A percentile compares a stretch with the other conserved stretches of the same genome.
Evolutionary conservation across 2,329 filamentous ascomycete species (phyloP).

Genomic region (Xylaria sp.): DNA sequence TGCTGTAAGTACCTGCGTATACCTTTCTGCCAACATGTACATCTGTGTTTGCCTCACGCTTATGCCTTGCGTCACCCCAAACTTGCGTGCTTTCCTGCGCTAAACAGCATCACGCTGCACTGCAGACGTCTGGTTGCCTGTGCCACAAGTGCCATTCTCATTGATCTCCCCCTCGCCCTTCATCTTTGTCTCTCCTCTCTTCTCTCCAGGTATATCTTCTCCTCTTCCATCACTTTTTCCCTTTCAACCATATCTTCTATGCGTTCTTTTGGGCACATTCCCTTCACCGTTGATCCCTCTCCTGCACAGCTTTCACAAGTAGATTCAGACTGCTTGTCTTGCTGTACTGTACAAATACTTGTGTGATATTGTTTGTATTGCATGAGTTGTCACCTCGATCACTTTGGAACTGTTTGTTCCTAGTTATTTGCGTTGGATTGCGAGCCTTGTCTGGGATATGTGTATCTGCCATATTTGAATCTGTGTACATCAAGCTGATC

Average conservation of each 20-base stretch:
- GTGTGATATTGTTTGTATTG: neutral
- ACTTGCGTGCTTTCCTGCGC: neutral
- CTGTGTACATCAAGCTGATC: neutral
- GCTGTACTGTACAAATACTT: neutral
- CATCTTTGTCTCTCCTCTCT: neutral
- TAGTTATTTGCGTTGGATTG: neutral
- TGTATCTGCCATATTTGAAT: neutral
- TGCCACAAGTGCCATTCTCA: neutral
- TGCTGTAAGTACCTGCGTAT: slow-evolving; percentile 6
- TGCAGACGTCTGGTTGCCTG: neutral
- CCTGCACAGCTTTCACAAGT: neutral
- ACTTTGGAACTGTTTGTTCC: neutral
- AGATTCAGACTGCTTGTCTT: neutral
- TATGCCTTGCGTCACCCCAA: neutral
- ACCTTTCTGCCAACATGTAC: neutral
- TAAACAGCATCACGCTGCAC: neutral
- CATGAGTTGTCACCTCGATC: neutral
- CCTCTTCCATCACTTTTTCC: neutral
- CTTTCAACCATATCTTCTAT: neutral
- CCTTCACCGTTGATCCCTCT: neutral
- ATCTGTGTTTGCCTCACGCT: slow-evolving; percentile 1
- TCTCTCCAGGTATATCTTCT: neutral
- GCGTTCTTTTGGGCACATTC: neutral
- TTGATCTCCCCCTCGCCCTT: no score
- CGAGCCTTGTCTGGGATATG: neutral